A percentile compares a stretch with the other conserved stretches of the same genome.
phyloP scores from a whole-genome alignment of 140 eudicot species.

The Bidens hawaiensis region DNA sequence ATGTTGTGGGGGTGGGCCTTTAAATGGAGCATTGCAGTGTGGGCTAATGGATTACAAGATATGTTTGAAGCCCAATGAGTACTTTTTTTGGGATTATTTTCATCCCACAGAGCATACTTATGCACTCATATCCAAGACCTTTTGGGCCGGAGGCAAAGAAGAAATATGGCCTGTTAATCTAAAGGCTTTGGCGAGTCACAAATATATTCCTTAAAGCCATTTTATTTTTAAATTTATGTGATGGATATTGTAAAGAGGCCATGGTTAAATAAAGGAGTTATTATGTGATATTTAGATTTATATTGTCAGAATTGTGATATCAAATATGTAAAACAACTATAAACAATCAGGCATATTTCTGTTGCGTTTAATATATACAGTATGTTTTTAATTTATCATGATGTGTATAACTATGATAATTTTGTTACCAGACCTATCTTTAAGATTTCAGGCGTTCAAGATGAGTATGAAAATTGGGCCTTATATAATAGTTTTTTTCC shows the following conservation, averaged over 20 bases:
- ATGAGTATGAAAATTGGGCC: too few relatives aligned
- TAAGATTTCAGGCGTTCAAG: too few relatives aligned
- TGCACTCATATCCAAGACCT: conserved; percentile 40
- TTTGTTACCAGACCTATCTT: too few relatives aligned
- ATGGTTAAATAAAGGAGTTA: conserved; percentile 9
- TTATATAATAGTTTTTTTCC: too few relatives aligned
- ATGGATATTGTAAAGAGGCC: neutral
- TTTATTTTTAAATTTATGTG: neutral
- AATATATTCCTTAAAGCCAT: neutral
- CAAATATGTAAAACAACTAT: neutral
- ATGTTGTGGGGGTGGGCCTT: conserved; percentile 66
- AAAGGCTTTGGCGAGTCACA: conserved; percentile 39
- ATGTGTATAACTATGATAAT: too few relatives aligned
- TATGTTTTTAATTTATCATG: too few relatives aligned
- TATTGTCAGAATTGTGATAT: neutral
- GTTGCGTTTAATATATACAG: too few relatives aligned
- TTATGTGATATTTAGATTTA: conserved; percentile 2
- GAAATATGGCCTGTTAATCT: conserved; percentile 55
- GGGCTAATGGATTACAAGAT: conserved; percentile 47
- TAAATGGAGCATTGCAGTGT: conserved; percentile 63
- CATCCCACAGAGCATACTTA: conserved; percentile 63
- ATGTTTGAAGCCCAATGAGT: conserved; percentile 45
- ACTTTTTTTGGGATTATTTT: conserved; percentile 67
- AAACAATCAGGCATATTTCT: neutral
- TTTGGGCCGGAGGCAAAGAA: conserved; percentile 43